Evolutionary conservation across 169 alveolate species (phyloP).

Genomic region (Plasmodium chabaudi): DNA sequence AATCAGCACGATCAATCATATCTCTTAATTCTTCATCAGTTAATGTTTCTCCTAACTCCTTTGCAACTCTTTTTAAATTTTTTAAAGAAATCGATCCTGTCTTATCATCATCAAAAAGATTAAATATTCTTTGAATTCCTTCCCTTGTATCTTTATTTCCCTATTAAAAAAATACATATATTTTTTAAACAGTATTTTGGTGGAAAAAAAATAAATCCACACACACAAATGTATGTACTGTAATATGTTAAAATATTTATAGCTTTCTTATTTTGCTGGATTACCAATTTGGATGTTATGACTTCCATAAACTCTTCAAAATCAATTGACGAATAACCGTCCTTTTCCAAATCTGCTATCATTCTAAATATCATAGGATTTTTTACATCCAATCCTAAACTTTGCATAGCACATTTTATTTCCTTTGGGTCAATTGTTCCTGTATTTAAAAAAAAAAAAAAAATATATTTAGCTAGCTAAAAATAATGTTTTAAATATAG

Average conservation of each 20-base stretch:
- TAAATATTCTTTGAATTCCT: conserved; percentile 97
- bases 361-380: conserved; percentile 98
- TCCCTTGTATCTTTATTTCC: conserved; percentile 98
- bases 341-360: conserved; percentile 98
- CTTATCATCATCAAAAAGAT: conserved; percentile 97
- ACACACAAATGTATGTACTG: not conserved
- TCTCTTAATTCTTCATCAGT: conserved; percentile 98
- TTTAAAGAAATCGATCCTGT: conserved; percentile 95
- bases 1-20: conserved; percentile 99
- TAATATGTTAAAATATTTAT: not conserved
- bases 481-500: conserved; percentile 3
- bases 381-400: conserved; percentile 99
- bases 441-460: conserved; percentile 21
- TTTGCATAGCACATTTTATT: conserved; percentile 98
- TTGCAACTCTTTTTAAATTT: conserved; percentile 97
- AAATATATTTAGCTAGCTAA: conserved; percentile 10
- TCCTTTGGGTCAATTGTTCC: conserved; percentile 99
- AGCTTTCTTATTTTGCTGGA: conserved; percentile 3
- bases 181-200: not conserved
- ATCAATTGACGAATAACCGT: conserved; percentile 95
- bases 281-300: conserved; percentile 95
- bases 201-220: not conserved
- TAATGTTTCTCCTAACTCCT: conserved; percentile 98
- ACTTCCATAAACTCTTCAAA: conserved; percentile 98
- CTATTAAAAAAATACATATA: conserved; percentile 41